Evolutionary conservation across 768 basidiomycete genomes (phyloP).

Genomic region (Mycena rosella): DNA sequence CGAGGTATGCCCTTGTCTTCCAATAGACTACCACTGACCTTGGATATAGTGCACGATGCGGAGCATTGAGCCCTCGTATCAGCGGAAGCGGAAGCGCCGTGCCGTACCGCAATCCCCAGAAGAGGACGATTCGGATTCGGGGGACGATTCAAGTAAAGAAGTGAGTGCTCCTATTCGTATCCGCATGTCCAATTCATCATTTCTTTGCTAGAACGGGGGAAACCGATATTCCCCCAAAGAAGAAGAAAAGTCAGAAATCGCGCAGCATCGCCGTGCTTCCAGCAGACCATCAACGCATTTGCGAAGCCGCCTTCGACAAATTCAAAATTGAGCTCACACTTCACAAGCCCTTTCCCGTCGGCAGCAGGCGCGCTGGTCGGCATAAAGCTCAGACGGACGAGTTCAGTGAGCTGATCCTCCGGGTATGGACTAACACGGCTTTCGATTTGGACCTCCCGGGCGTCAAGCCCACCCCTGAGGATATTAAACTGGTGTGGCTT

Average conservation of each 20-base stretch:
- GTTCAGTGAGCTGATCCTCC: conserved; percentile 7
- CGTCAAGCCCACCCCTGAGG: neutral
- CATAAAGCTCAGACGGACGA: neutral
- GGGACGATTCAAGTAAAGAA: too few relatives aligned
- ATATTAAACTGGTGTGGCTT: neutral
- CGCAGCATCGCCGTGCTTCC: neutral
- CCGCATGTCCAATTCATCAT: too few relatives aligned
- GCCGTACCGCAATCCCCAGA: too few relatives aligned
- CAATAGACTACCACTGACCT: too few relatives aligned
- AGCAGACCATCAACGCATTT: conserved; percentile 1
- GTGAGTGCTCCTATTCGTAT: too few relatives aligned
- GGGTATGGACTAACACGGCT: neutral
- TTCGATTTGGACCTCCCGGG: neutral
- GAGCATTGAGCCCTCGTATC: too few relatives aligned
- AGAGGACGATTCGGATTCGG: too few relatives aligned
- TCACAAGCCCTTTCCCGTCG: neutral
- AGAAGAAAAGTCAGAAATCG: neutral
- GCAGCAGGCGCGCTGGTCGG: neutral
- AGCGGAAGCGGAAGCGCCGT: too few relatives aligned
- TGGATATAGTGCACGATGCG: too few relatives aligned
- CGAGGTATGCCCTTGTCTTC: too few relatives aligned
- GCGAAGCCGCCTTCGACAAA: neutral
- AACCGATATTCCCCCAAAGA: neutral
- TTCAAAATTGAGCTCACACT: conserved; percentile 2
- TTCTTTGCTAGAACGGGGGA: too few relatives aligned